Percentiles rank a stretch among this genome's conserved stretches.
Evolutionary conservation across 2,329 filamentous ascomycete genomes (phyloP).

Genomic region (Hortaea werneckii): DNA sequence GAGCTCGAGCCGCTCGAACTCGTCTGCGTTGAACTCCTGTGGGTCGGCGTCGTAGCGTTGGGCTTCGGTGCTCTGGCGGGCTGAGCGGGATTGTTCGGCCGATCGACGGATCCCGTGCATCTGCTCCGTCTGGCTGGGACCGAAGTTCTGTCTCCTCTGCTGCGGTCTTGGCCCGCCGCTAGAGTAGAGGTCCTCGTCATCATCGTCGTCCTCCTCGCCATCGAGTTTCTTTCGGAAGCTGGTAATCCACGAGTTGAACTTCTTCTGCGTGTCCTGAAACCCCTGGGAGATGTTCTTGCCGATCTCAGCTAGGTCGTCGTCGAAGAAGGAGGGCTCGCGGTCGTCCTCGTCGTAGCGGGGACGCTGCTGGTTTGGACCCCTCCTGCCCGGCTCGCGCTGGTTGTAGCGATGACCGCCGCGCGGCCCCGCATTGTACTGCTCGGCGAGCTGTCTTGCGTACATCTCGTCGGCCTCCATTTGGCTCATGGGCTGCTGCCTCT

Average conservation of each 20-base stretch:
- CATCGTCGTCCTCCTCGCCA: slow-evolving; percentile 65
- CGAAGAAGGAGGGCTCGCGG: slow-evolving; percentile 80
- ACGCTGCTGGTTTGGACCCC: slow-evolving; percentile 32
- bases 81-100: slow-evolving; percentile 9
- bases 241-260: slow-evolving; percentile 86
- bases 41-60: slow-evolving; percentile 93
- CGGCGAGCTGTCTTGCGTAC: slow-evolving; percentile 84
- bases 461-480: slow-evolving; percentile 86
- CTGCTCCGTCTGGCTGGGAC: slow-evolving; percentile 27
- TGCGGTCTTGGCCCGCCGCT: slow-evolving; percentile 15
- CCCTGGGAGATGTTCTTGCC: slow-evolving; percentile 88
- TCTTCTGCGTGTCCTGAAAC: slow-evolving; percentile 85
- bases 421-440: slow-evolving; percentile 58
- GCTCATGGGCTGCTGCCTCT: slow-evolving; percentile 49
- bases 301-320: slow-evolving; percentile 90
- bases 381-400: slow-evolving; percentile 26
- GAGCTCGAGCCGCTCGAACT: slow-evolving; percentile 57
- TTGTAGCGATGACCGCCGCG: slow-evolving; percentile 20
- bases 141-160: slow-evolving; percentile 27
- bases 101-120: slow-evolving; percentile 28
- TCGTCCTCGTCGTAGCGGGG: slow-evolving; percentile 46
- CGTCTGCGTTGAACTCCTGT: slow-evolving; percentile 74
- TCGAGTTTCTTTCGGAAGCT: slow-evolving; percentile 89
- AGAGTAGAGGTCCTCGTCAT: slow-evolving; percentile 35
- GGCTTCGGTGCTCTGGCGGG: slow-evolving; percentile 67